phyloP scores from a whole-genome alignment of 164 flowering plant species.

The Euptelea pleiosperma region DNA sequence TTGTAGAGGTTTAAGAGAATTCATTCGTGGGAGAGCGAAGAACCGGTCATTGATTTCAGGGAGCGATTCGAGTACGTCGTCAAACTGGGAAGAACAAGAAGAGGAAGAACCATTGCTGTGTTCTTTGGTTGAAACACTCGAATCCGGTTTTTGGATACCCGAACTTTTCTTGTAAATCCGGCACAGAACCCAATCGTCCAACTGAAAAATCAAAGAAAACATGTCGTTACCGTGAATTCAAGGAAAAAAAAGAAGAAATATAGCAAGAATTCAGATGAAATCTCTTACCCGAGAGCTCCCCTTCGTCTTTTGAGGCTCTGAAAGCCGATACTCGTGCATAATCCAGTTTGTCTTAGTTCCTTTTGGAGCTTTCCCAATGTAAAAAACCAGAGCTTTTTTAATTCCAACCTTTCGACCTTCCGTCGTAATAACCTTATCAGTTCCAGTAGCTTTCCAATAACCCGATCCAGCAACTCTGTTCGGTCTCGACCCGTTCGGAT shows the following conservation, averaged over 20 bases:
- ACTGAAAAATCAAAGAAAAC: slow-evolving; percentile 38
- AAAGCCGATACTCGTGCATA: slow-evolving; percentile 85
- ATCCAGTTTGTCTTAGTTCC: slow-evolving; percentile 92
- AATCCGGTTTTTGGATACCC: slow-evolving; percentile 30
- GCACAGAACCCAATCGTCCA: slow-evolving; percentile 89
- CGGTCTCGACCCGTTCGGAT: slow-evolving; percentile 87
- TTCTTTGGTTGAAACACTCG: slow-evolving; percentile 32
- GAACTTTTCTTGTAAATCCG: slow-evolving; percentile 76
- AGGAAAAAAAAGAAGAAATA: too few species aligned
- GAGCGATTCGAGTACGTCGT: slow-evolving; percentile 62
- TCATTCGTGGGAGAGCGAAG: slow-evolving; percentile 43
- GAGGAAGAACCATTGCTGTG: slow-evolving; percentile 36
- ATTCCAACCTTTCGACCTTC: slow-evolving; percentile 77
- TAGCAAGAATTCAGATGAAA: not conserved
- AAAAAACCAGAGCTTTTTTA: slow-evolving; percentile 82
- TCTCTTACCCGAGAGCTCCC: slow-evolving; percentile 54
- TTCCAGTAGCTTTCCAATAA: slow-evolving; percentile 94
- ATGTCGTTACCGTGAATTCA: too few species aligned
- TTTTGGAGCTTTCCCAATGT: slow-evolving; percentile 81
- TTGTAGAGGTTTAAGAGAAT: slow-evolving; percentile 34
- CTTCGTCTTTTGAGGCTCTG: slow-evolving; percentile 37
- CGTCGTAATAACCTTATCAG: slow-evolving; percentile 63
- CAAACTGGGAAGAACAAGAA: slow-evolving; percentile 53
- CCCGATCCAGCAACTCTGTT: slow-evolving; percentile 90
- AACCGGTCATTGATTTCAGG: slow-evolving; percentile 57